phyloP scores from a whole-genome alignment of 768 basidiomycete species.

The Tricholoma furcatifolium region DNA sequence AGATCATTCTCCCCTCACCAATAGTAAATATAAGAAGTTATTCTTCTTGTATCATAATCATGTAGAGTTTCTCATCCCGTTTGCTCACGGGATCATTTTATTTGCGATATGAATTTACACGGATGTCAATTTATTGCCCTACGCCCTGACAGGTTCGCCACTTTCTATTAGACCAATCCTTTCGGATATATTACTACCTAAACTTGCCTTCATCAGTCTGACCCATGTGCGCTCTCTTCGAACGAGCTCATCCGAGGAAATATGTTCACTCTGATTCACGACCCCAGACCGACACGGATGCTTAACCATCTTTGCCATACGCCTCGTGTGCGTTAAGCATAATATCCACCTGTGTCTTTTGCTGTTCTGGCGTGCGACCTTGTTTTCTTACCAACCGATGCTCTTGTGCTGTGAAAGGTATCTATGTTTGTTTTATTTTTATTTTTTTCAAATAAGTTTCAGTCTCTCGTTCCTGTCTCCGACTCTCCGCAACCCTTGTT shows the following conservation, averaged over 20 bases:
- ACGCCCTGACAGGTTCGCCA: constrained; percentile 3
- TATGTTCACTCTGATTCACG: too few species aligned
- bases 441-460: not conserved
- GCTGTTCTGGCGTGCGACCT: not conserved
- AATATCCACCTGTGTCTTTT: too few species aligned
- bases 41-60: constrained; percentile 22
- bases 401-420: constrained; percentile 8
- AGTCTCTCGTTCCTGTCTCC: not conserved
- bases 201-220: constrained; percentile 4
- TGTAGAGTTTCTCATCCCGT: constrained; percentile 6
- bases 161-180: not conserved
- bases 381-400: not conserved
- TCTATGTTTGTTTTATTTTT: too few species aligned
- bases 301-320: not conserved
- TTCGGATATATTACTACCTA: constrained; percentile 2
- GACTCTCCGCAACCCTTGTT: constrained; percentile 7
- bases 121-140: constrained; percentile 8
- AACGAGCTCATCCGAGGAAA: constrained; percentile 11
- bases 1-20: not conserved
- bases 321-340: constrained; percentile 10
- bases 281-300: not conserved
- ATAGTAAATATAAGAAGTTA: constrained; percentile 16
- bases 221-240: not conserved
- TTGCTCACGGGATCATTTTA: constrained; percentile 1
- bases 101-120: constrained; percentile 16